Evolutionary conservation across 2,329 filamentous ascomycete genomes (phyloP).

Genomic region (Ambrosiella beaveri): DNA sequence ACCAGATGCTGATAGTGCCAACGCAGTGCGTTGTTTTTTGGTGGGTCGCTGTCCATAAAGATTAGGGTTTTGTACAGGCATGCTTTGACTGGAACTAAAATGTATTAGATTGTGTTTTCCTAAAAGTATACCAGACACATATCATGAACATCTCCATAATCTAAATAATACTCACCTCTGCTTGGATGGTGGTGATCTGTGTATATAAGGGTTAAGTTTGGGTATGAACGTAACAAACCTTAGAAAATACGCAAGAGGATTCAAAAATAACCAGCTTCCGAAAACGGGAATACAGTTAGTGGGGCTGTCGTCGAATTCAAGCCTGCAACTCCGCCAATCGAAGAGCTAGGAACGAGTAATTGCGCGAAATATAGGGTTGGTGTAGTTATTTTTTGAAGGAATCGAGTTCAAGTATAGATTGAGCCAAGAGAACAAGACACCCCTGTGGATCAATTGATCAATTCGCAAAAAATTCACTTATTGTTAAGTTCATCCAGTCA

Average conservation of each 20-base stretch:
- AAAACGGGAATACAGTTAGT: background rate
- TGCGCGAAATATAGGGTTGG: background rate
- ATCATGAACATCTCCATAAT: background rate
- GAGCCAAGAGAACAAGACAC: background rate
- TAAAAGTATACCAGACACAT: no score
- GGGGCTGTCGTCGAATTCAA: background rate
- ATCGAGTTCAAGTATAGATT: background rate
- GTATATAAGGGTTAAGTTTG: no score
- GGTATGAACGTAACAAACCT: no score
- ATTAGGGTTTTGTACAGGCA: constrained; percentile 46
- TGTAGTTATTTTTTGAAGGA: constrained; percentile 10
- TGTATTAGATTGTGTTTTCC: background rate
- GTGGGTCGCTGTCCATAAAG: constrained; percentile 61
- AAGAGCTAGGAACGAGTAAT: background rate
- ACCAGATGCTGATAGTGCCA: constrained; percentile 48
- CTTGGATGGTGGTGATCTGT: background rate
- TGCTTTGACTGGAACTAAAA: constrained; percentile 17
- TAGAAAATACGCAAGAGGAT: no score
- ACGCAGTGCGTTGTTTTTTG: constrained; percentile 52
- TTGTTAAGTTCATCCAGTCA: background rate
- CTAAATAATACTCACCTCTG: background rate
- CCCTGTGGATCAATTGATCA: background rate
- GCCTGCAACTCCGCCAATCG: constrained; percentile 6
- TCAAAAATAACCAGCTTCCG: background rate
- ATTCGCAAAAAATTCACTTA: background rate